Percentiles rank a stretch among this genome's conserved stretches.
Conservation (phyloP, 306 rosid genomes). For the Alnus glutinosa region DNA sequence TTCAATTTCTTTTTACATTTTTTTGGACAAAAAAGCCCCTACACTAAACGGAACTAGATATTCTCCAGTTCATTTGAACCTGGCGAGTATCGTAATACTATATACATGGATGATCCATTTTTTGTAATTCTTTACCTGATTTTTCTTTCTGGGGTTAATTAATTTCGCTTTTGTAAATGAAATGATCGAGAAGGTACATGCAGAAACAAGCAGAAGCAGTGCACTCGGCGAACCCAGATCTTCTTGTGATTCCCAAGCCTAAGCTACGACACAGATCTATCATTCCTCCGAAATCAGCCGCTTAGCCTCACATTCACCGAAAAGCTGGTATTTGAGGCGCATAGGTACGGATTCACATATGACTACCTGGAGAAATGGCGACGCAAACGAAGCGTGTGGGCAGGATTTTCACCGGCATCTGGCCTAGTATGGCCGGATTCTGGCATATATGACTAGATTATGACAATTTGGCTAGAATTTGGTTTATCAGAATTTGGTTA, state of each 20-base stretch:
- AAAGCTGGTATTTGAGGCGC: constrained; percentile 72
- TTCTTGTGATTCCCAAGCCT: constrained; percentile 85
- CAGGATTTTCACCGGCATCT: constrained; percentile 34
- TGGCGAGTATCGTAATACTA: no score
- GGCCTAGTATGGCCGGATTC: no score
- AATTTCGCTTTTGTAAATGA: not conserved
- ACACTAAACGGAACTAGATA: no score
- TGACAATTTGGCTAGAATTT: no score
- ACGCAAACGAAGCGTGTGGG: constrained; percentile 87
- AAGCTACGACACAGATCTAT: constrained; percentile 60
- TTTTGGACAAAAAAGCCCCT: no score
- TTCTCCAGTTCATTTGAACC: no score
- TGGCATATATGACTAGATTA: no score
- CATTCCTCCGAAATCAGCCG: constrained; percentile 49
- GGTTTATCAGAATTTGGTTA: no score
- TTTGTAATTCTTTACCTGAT: no score
- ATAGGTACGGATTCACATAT: constrained; percentile 75
- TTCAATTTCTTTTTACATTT: no score
- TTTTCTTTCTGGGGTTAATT: no score
- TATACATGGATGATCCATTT: not conserved
- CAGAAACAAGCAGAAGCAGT: constrained; percentile 89
- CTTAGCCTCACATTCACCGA: constrained; percentile 51
- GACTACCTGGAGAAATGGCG: constrained; percentile 61
- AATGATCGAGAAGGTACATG: constrained; percentile 54
- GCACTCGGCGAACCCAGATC: constrained; percentile 71